Evolutionary conservation across 2,329 filamentous ascomycete genomes (phyloP).

Genomic region (Pseudogymnoascus sp.): DNA sequence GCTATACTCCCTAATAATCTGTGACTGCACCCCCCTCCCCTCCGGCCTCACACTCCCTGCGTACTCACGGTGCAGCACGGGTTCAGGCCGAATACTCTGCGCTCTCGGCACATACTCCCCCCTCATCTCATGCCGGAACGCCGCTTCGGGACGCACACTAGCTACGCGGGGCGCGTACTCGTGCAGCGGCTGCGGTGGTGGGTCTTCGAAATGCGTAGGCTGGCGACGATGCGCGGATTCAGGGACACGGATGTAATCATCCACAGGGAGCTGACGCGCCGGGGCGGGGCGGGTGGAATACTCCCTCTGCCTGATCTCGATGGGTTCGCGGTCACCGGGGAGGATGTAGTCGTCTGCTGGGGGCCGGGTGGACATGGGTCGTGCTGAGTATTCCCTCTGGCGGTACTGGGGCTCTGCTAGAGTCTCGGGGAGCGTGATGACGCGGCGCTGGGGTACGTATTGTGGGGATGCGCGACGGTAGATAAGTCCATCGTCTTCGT

Average conservation of each 20-base stretch:
- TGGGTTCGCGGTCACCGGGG: constrained; percentile 30
- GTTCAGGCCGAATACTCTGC: constrained; percentile 36
- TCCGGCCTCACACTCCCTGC: constrained; percentile 33
- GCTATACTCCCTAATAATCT: constrained; percentile 25
- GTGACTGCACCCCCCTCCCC: constrained; percentile 20
- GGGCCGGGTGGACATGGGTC: constrained; percentile 33
- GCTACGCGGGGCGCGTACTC: constrained; percentile 39
- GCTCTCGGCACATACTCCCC: constrained; percentile 37
- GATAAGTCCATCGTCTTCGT: constrained; percentile 43
- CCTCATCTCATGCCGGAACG: constrained; percentile 35
- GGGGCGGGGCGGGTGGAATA: neutral
- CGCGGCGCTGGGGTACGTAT: constrained; percentile 43
- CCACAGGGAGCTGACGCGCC: neutral
- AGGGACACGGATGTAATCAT: neutral
- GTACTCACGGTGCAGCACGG: constrained; percentile 31
- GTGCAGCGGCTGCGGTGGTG: constrained; percentile 28
- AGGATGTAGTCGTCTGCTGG: constrained; percentile 41
- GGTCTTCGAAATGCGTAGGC: constrained; percentile 36
- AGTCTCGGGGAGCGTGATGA: constrained; percentile 57
- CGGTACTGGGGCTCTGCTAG: constrained; percentile 43
- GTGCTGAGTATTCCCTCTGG: constrained; percentile 50
- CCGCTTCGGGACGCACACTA: constrained; percentile 31
- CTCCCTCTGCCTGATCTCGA: constrained; percentile 13
- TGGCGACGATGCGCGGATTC: constrained; percentile 17
- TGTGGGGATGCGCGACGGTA: constrained; percentile 47